Evolutionary conservation across 23 red algal species (phyloP).

Genomic region (Gracilaria vermiculophylla): DNA sequence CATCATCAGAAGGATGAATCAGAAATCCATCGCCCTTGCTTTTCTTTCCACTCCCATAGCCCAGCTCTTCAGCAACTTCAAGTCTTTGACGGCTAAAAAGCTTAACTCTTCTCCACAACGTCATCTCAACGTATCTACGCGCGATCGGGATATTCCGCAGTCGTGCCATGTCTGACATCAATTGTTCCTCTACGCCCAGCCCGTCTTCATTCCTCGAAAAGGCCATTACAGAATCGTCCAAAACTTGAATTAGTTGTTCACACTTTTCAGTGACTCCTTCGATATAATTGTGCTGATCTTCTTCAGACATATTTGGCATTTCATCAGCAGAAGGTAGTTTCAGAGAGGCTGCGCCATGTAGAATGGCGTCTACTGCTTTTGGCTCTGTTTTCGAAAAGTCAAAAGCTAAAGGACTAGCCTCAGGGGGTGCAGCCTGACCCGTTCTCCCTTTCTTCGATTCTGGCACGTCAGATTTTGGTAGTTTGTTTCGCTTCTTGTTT

Average conservation of each 20-base stretch:
- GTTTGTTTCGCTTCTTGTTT: background rate
- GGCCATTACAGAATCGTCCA: conserved; percentile 12
- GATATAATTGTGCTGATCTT: conserved; percentile 11
- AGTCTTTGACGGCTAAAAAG: conserved; percentile 19
- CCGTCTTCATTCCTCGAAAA: conserved; percentile 10
- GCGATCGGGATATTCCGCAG: conserved; percentile 45
- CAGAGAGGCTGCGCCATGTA: conserved; percentile 28
- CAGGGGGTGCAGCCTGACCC: background rate
- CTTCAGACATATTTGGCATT: conserved; percentile 1
- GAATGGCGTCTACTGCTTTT: background rate
- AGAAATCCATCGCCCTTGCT: conserved; percentile 20
- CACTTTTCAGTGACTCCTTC: background rate
- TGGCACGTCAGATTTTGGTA: background rate
- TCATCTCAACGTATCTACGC: conserved; percentile 53
- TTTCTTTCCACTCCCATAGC: conserved; percentile 20
- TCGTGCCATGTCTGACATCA: conserved; percentile 42
- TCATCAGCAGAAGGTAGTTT: background rate
- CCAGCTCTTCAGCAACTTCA: background rate
- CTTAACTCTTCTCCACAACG: conserved; percentile 42
- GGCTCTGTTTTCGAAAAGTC: background rate
- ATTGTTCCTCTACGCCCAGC: conserved; percentile 31
- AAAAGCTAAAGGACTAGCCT: background rate
- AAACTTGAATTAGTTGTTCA: conserved; percentile 34
- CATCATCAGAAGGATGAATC: conserved; percentile 9
- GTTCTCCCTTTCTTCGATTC: background rate